These are phyloP conservation scores for Grammothele lineata DNA, from an alignment of 768 basidiomycete species.

Conservation along the genomic window DNA sequence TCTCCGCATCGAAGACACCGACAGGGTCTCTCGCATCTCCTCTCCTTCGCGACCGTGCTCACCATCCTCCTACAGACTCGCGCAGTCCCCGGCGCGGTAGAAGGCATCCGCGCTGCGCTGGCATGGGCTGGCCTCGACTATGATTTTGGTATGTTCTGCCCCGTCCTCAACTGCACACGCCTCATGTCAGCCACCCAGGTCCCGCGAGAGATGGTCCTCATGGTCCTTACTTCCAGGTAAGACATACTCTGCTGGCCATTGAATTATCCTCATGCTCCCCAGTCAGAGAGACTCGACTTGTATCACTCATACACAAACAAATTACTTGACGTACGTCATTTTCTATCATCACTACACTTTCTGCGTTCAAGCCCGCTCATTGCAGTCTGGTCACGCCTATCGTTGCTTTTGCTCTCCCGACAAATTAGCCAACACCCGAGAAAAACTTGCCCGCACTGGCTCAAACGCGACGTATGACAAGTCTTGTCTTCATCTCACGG, in stretches of 20 bases:
- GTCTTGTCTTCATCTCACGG: slow-evolving; percentile 77
- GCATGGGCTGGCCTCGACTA: slow-evolving; percentile 91
- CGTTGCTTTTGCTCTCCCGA: slow-evolving; percentile 90
- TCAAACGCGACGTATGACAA: slow-evolving; percentile 85
- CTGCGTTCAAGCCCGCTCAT: not conserved
- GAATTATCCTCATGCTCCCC: not conserved
- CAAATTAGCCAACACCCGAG: slow-evolving; percentile 61
- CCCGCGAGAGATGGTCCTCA: slow-evolving; percentile 73
- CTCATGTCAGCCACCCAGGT: slow-evolving; percentile 58
- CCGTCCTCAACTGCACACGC: not conserved
- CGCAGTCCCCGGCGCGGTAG: slow-evolving; percentile 78
- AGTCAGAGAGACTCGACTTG: slow-evolving; percentile 88
- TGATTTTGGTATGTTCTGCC: slow-evolving; percentile 71
- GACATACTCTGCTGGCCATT: slow-evolving; percentile 2
- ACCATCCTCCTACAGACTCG: slow-evolving; percentile 77
- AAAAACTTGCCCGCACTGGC: slow-evolving; percentile 67
- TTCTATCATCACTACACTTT: not conserved
- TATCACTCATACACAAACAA: slow-evolving; percentile 72
- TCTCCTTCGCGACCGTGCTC: slow-evolving; percentile 25
- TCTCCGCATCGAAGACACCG: slow-evolving; percentile 92
- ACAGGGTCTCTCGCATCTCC: too few relatives aligned
- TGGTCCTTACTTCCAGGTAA: slow-evolving; percentile 84
- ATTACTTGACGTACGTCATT: slow-evolving; percentile 63
- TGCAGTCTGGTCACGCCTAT: slow-evolving; percentile 83
- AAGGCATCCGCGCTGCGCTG: slow-evolving; percentile 69